Evolutionary conservation across 73 alveolate genomes (phyloP).

Genomic region (Symbiodinium natans): DNA sequence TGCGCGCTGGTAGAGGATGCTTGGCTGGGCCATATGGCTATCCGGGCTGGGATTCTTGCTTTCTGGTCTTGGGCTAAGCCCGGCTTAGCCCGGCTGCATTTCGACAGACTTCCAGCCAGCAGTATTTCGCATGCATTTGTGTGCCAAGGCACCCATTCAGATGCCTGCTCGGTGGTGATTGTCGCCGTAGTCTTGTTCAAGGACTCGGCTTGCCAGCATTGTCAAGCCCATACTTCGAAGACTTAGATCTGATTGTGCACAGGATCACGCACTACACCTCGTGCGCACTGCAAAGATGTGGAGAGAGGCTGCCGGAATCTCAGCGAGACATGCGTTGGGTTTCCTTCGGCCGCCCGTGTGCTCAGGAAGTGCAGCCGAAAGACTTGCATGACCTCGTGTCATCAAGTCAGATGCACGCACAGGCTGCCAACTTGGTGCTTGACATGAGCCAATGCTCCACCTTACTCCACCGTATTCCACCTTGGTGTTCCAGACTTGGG

Average conservation of each 20-base stretch:
- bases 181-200: not conserved
- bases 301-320: constrained; percentile 44
- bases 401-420: constrained; percentile 47
- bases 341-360: not conserved
- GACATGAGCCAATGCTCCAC: too few relatives aligned
- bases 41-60: not conserved
- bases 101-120: too few relatives aligned
- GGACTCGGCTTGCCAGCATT: not conserved
- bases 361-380: constrained; percentile 53
- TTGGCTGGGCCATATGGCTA: constrained; percentile 86
- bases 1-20: constrained; percentile 18
- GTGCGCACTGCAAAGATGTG: constrained; percentile 59
- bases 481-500: not conserved
- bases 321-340: not conserved
- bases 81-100: too few relatives aligned
- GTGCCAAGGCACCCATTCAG: constrained; percentile 52
- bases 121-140: too few relatives aligned
- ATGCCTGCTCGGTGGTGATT: constrained; percentile 41
- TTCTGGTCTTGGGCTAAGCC: not conserved
- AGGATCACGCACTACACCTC: constrained; percentile 52
- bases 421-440: not conserved
- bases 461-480: not conserved
- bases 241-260: not conserved
- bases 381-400: constrained; percentile 60
- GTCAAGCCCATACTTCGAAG: not conserved